Base-by-base conservation (phyloP, 176 grass and related monocot species). In the Raddia distichophylla region DNA sequence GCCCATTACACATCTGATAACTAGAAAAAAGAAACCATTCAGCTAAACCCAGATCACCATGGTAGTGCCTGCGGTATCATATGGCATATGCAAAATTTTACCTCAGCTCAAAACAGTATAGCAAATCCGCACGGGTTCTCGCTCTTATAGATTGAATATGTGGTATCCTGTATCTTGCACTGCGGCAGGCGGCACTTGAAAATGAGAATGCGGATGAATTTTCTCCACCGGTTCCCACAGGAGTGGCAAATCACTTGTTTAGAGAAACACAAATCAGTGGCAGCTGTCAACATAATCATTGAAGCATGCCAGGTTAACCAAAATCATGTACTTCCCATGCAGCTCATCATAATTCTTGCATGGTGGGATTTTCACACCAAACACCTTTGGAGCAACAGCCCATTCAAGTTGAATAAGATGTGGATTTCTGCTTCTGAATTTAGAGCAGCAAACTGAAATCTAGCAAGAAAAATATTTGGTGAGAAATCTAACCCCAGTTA, bases 391-490 rank as follows among this genome's bases (percentile, higher is more conserved):
- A 48, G 19, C n/a, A 86, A 64, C 60, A 78, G 58, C 60, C 50
- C 16, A 67, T 78, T 65, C 62, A 82, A 60, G 44, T 67, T 40
- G 20, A 54, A 52, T 90, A 57, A 51, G 42, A 66, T 50, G 32
- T 27, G 27, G 27, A 27, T 51, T 58, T 75, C 77, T 81, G 52
- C 73, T 58, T 33, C 18, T 17, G 58, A 70, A 77, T 65, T 71
- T n/a, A 17, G 27, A 27, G 27, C 85, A 90, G 17, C 60, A 61
- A 60, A 68, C n/a, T 60, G 52, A 59, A 46, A 75, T 86, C 75
- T 82, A 35, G 44, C 40, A 13, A 78, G 79, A 69, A 73, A 80
- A 77, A 74, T 63, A 78, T 43, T 80, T 57, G 3, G 15, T 34
- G 33, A 85, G 58, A 69, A 71, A 76, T 71, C 50, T 51, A 60